phyloP scores from a whole-genome alignment of 78 protist species.

The Mastigamoeba balamuthi region DNA sequence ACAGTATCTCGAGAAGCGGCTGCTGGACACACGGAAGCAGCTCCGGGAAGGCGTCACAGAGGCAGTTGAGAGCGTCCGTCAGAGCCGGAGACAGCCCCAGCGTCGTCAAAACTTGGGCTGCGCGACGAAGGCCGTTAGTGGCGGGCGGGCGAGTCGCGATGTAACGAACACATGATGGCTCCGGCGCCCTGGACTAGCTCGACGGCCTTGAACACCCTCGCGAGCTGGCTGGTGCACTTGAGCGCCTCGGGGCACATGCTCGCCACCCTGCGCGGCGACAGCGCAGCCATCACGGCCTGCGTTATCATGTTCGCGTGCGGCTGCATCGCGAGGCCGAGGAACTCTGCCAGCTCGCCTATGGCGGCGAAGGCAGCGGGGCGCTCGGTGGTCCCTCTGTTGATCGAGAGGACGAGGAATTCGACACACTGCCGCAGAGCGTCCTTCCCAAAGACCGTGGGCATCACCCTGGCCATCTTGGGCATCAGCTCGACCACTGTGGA shows the following conservation, averaged over 20 bases:
- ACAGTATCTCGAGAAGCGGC: slow-evolving; percentile 5
- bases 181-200: no score
- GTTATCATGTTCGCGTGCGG: no score
- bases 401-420: slow-evolving; percentile 19
- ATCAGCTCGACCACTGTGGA: slow-evolving; percentile 14
- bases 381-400: slow-evolving; percentile 1
- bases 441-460: slow-evolving; percentile 22
- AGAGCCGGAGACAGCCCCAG: slow-evolving; percentile 21
- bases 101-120: no score
- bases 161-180: background rate
- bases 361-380: no score
- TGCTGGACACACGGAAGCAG: slow-evolving; percentile 31
- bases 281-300: no score
- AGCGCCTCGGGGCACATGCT: slow-evolving; percentile 43
- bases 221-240: slow-evolving; percentile 35
- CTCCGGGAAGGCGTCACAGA: slow-evolving; percentile 24
- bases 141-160: slow-evolving; percentile 30
- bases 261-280: slow-evolving; percentile 10
- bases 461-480: slow-evolving; percentile 31
- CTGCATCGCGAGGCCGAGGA: no score
- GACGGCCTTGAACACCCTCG: slow-evolving; percentile 31
- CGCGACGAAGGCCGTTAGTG: no score
- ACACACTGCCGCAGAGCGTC: slow-evolving; percentile 21
- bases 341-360: no score
- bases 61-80: slow-evolving; percentile 14